These are phyloP conservation scores for Didymella arachidicola DNA, from an alignment of 2,329 filamentous ascomycete species.

Conservation along the genomic window DNA sequence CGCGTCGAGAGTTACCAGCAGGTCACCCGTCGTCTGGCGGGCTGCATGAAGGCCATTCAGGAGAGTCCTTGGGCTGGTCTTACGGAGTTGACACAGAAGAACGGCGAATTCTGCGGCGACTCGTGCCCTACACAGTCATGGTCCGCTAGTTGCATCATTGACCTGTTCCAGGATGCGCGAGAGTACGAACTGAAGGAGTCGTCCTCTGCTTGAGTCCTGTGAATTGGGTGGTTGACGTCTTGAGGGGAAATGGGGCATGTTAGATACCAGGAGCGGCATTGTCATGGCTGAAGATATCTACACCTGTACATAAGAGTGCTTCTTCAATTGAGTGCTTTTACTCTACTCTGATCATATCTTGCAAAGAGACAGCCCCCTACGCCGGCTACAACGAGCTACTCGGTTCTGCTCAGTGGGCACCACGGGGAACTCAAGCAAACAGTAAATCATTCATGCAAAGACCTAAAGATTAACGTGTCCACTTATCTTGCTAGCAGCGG, in stretches of 20 bases:
- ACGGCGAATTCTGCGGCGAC: slow-evolving; percentile 82
- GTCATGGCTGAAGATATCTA: background rate
- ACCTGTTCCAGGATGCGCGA: slow-evolving; percentile 89
- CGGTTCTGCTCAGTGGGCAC: too few species aligned
- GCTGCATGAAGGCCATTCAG: slow-evolving; percentile 84
- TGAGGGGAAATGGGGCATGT: background rate
- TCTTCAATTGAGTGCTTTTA: slow-evolving; percentile 1
- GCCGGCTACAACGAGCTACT: too few species aligned
- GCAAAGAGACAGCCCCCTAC: too few species aligned
- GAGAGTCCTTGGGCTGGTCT: slow-evolving; percentile 87
- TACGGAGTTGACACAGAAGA: slow-evolving; percentile 91
- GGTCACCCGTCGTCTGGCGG: slow-evolving; percentile 80
- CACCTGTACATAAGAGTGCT: slow-evolving; percentile 6
- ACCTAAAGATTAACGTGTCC: too few species aligned
- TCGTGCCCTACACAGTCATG: slow-evolving; percentile 97
- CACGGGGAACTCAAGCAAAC: too few species aligned
- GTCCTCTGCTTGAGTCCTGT: background rate
- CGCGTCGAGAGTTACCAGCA: slow-evolving; percentile 92
- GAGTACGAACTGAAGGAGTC: slow-evolving; percentile 43
- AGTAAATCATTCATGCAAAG: too few species aligned
- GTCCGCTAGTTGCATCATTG: slow-evolving; percentile 93
- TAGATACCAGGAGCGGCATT: background rate
- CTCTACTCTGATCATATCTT: background rate
- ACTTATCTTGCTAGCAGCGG: too few species aligned
- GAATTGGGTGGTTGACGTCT: background rate